A percentile compares a stretch with the other conserved stretches of the same genome.
Evolutionary conservation across 2,329 filamentous ascomycete genomes (phyloP).

Genomic region (Verticillium zaregamsianum): DNA sequence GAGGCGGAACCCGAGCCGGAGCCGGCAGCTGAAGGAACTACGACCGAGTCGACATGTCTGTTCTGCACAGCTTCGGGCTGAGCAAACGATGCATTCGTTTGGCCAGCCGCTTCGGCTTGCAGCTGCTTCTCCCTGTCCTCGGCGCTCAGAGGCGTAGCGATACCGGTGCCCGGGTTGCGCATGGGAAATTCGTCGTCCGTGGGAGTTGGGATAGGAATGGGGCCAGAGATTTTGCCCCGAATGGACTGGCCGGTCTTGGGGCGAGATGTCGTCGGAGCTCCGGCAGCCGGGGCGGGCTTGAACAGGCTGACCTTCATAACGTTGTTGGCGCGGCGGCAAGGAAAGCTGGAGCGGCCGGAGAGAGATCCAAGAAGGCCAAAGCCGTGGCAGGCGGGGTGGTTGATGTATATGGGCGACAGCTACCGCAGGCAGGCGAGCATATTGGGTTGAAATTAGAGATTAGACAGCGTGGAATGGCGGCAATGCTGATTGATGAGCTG

Average conservation of each 20-base stretch:
- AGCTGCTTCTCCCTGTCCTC: constrained; percentile 16
- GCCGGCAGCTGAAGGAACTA: constrained; percentile 2
- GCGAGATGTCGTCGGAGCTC: constrained; percentile 20
- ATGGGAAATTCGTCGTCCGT: constrained; percentile 52
- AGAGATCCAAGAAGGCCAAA: background rate
- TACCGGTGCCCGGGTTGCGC: constrained; percentile 33
- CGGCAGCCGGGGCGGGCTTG: constrained; percentile 35
- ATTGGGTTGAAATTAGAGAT: background rate
- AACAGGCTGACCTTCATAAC: constrained; percentile 39
- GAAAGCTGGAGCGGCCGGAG: background rate
- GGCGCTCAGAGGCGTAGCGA: constrained; percentile 25
- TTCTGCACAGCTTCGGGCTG: constrained; percentile 5
- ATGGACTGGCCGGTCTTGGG: constrained; percentile 41
- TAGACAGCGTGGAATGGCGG: background rate
- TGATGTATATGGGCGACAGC: constrained; percentile 8
- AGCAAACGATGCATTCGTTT: background rate
- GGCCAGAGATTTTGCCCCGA: constrained; percentile 57
- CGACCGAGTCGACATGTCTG: constrained; percentile 7
- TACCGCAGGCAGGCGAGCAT: constrained; percentile 4
- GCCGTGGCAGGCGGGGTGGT: background rate
- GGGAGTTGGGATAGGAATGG: constrained; percentile 49
- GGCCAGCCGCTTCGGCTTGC: constrained; percentile 1
- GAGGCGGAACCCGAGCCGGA: constrained; percentile 5
- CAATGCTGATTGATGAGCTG: background rate
- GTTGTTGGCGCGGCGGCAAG: constrained; percentile 3